Conservation (phyloP, 306 rosid species). For the Cucumis hystrix region DNA sequence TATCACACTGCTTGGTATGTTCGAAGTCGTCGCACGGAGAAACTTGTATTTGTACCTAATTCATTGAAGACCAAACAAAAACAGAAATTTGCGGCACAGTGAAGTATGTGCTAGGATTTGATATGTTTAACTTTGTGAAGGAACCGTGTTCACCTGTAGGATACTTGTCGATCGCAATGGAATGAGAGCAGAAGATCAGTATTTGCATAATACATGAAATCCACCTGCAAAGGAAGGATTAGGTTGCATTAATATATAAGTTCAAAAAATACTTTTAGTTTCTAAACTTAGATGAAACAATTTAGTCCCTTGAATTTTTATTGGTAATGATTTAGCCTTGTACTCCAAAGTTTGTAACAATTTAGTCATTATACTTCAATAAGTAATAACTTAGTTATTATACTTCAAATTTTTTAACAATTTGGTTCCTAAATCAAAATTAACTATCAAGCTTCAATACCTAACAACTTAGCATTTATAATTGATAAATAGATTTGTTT, state of each 20-base stretch:
- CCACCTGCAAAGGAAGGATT: conserved; percentile 40
- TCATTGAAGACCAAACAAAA: conserved; percentile 2
- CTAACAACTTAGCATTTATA: no score
- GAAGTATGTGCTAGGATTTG: neutral
- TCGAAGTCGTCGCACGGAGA: conserved; percentile 73
- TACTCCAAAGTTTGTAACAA: no score
- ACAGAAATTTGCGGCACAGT: neutral
- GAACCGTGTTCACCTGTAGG: conserved; percentile 38
- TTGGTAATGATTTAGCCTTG: no score
- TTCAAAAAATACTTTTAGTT: no score
- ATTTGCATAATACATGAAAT: conserved; percentile 62
- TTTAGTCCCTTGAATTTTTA: no score
- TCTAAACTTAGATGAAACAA: no score
- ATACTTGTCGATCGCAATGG: conserved; percentile 56
- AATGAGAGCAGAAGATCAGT: conserved; percentile 77
- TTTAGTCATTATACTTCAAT: no score
- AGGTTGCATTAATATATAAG: neutral
- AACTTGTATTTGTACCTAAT: conserved; percentile 79
- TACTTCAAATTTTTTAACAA: no score
- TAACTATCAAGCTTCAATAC: no score
- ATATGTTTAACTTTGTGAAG: neutral
- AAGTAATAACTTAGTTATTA: no score
- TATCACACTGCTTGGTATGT: conserved; percentile 61
- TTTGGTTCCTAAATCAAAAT: no score
- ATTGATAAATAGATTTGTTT: no score